A percentile compares a stretch with the other conserved stretches of the same genome.
These are phyloP conservation scores for Rubia tinctorum DNA, from an alignment of 305 asterid species.

Conservation along the genomic window DNA sequence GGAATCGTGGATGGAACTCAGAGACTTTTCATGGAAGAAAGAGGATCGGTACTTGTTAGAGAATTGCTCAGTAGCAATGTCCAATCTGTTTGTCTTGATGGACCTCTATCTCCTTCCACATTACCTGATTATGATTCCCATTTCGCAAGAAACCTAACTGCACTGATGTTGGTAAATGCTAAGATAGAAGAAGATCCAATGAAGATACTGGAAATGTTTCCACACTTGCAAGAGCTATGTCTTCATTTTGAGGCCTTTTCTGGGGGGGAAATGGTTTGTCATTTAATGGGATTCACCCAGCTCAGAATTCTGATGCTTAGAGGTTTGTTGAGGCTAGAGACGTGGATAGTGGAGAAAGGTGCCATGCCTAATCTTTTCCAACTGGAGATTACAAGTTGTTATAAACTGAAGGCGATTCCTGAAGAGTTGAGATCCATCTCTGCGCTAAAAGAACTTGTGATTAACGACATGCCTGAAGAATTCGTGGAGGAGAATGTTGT, in stretches of 20 bases:
- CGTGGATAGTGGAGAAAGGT: background rate
- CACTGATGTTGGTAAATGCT: background rate
- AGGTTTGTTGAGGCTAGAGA: background rate
- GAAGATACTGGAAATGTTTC: background rate
- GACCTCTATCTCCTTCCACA: background rate
- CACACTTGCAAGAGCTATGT: background rate
- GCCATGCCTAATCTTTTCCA: constrained; percentile 6
- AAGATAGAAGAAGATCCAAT: background rate
- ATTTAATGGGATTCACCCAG: constrained; percentile 19
- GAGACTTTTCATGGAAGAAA: too few relatives aligned
- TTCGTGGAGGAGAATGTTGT: background rate
- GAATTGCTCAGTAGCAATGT: too few relatives aligned
- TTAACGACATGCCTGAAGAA: background rate
- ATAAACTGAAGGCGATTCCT: background rate
- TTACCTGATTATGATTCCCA: background rate
- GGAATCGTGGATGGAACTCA: background rate
- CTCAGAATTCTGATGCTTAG: constrained; percentile 18
- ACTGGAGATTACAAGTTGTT: background rate
- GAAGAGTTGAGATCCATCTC: background rate
- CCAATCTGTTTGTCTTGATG: background rate
- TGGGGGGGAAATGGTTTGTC: constrained; percentile 6
- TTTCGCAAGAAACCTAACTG: background rate
- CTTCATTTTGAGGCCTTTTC: background rate
- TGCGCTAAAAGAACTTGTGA: background rate
- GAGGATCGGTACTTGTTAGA: background rate